These are phyloP conservation scores for Schoenoplectus triqueter DNA, from an alignment of 202 grass and related monocot species.

Conservation along the genomic window DNA sequence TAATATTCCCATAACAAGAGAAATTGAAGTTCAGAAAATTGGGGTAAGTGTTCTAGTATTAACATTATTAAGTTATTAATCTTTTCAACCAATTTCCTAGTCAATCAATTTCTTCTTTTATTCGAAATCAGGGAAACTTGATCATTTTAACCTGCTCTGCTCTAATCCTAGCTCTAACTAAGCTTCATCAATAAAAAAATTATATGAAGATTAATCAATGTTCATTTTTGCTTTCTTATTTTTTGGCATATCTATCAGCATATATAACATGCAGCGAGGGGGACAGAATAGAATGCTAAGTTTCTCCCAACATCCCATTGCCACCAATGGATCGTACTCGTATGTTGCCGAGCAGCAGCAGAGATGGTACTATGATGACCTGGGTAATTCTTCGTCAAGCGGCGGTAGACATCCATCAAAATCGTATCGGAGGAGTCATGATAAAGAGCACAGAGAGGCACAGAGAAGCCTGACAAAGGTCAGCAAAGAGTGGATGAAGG, in stretches of 20 bases:
- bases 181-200: neutral
- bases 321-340: slow-evolving; percentile 18
- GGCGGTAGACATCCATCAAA: slow-evolving; percentile 15
- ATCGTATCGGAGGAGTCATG: slow-evolving; percentile 43
- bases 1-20: neutral
- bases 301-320: slow-evolving; percentile 47
- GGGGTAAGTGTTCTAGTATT: neutral
- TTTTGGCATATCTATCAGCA: too few relatives aligned
- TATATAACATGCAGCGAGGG: slow-evolving; percentile 48
- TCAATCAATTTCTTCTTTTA: too few relatives aligned
- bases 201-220: neutral
- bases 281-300: slow-evolving; percentile 53
- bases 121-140: neutral
- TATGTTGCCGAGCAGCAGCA: neutral
- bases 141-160: too few relatives aligned
- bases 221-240: too few relatives aligned
- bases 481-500: slow-evolving; percentile 73
- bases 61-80: too few relatives aligned
- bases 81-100: too few relatives aligned
- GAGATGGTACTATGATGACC: slow-evolving; percentile 29
- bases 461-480: slow-evolving; percentile 66
- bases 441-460: slow-evolving; percentile 55
- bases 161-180: neutral
- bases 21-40: slow-evolving; percentile 8
- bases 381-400: slow-evolving; percentile 39